Evolutionary conservation across 139 green algal genomes (phyloP), one percentile per base, ranked within the genome.

Genomic region (Yamagishiella unicocca): DNA sequence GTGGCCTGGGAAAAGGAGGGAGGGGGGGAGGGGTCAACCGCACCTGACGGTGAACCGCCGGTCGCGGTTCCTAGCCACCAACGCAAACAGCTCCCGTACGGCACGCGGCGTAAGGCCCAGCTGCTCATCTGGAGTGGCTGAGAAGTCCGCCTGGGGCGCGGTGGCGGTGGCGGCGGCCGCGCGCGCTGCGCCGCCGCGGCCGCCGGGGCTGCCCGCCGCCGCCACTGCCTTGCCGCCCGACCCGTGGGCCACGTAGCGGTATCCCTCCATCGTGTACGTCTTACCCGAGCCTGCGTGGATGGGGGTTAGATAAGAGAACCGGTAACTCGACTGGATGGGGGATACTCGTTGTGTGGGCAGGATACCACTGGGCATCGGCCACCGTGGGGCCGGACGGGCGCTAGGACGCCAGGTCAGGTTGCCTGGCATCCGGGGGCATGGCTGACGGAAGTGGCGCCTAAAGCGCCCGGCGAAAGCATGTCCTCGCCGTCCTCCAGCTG

Each of bases 261-360:
- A 90, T 37, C 92, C 92, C 78, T 95, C 92, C 92, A 95, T 95
- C 42, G 88, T 93, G 91, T 85, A 88, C 12, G 93, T 94, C 84
- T 95, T 95, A 0, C 93, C 93, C 0, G 76, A 90, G 31, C 91
- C 91, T 90, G 90, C 14, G 67, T 10, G 6, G 35, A 12, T 10
- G n/a, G 62, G 68, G 40, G 64, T n/a, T n/a, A n/a, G n/a, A n/a
- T n/a, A n/a, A n/a, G n/a, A n/a, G n/a, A n/a, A n/a, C n/a, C n/a
- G n/a, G n/a, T n/a, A n/a, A n/a, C n/a, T n/a, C n/a, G n/a, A n/a
- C n/a, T n/a, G n/a, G n/a, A n/a, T n/a, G n/a, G n/a, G n/a, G n/a
- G n/a, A n/a, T n/a, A n/a, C n/a, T n/a, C n/a, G n/a, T n/a, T n/a
- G n/a, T n/a, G n/a, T n/a, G n/a, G n/a, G n/a, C n/a, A n/a, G n/a